Evolutionary conservation across 495 filamentous ascomycete genomes (phyloP).

Genomic region (Melanomma pulvis-pyrius): DNA sequence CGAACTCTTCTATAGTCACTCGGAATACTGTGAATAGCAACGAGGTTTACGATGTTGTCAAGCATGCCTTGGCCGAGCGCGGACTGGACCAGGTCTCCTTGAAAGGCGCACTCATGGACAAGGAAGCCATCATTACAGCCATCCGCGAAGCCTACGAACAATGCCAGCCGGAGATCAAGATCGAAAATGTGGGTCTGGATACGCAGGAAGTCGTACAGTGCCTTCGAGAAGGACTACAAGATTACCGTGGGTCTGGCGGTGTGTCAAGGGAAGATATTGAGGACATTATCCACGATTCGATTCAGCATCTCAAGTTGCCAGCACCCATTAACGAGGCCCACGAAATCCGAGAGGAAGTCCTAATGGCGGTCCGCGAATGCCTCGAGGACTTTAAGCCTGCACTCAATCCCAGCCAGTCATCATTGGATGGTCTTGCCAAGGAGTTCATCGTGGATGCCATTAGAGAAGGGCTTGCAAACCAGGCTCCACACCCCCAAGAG

Average conservation of each 20-base stretch:
- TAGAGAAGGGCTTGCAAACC: slow-evolving; percentile 57
- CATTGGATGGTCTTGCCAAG: slow-evolving; percentile 49
- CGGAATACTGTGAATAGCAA: slow-evolving; percentile 66
- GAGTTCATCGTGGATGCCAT: slow-evolving; percentile 61
- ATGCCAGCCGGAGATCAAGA: slow-evolving; percentile 87
- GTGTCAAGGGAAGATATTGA: slow-evolving; percentile 77
- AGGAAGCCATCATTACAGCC: slow-evolving; percentile 81
- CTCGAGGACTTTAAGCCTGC: slow-evolving; percentile 74
- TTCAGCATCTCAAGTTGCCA: slow-evolving; percentile 76
- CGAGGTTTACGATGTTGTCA: slow-evolving; percentile 79
- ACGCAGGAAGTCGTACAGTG: slow-evolving; percentile 85
- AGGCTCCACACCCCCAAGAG: slow-evolving; percentile 52
- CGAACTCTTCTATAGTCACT: slow-evolving; percentile 55
- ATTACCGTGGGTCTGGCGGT: slow-evolving; percentile 61
- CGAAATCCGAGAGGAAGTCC: slow-evolving; percentile 77
- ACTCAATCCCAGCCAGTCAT: slow-evolving; percentile 47
- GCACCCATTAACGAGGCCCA: slow-evolving; percentile 61
- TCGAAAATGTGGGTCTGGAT: slow-evolving; percentile 86
- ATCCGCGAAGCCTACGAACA: slow-evolving; percentile 87
- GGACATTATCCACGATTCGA: slow-evolving; percentile 75
- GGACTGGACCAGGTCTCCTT: slow-evolving; percentile 28
- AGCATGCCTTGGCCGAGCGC: slow-evolving; percentile 71
- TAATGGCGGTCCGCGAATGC: slow-evolving; percentile 74
- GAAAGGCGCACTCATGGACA: slow-evolving; percentile 41
- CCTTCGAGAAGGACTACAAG: slow-evolving; percentile 77